These are phyloP conservation scores for Beta lomatogona DNA, from an alignment of 179 eudicot species.

Conservation along the genomic window DNA sequence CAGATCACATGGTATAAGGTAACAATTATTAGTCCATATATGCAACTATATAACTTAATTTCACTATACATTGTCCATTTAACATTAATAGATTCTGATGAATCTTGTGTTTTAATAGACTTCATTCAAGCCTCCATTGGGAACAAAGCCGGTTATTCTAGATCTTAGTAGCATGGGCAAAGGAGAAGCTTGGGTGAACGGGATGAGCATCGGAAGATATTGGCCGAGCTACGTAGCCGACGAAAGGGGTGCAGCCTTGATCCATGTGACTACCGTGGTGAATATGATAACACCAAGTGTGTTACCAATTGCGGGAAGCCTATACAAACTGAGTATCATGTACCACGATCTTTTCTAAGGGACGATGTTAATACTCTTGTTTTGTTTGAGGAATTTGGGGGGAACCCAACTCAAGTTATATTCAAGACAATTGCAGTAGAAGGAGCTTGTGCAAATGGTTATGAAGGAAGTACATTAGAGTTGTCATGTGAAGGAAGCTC, in stretches of 20 bases:
- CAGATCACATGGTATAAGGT: conserved; percentile 45
- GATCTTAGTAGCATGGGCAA: conserved; percentile 40
- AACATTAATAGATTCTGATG: neutral
- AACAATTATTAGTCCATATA: neutral
- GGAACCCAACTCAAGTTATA: conserved; percentile 35
- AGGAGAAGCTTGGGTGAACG: conserved; percentile 42
- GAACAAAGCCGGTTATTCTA: conserved; percentile 36
- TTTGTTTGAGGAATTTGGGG: conserved; percentile 39
- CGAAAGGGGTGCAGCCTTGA: conserved; percentile 23
- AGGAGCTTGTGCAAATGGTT: conserved; percentile 33
- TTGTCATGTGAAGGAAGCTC: conserved; percentile 35
- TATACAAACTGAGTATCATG: conserved; percentile 36
- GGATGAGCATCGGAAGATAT: conserved; percentile 33
- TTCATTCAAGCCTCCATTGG: conserved; percentile 34
- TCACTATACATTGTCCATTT: neutral
- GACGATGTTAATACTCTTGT: conserved; percentile 32
- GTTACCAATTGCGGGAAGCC: conserved; percentile 32
- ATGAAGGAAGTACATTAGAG: conserved; percentile 31
- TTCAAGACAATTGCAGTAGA: conserved; percentile 29
- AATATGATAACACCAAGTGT: conserved; percentile 31
- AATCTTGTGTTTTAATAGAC: conserved; percentile 15
- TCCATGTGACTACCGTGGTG: conserved; percentile 36
- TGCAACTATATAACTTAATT: neutral
- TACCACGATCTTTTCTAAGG: conserved; percentile 32
- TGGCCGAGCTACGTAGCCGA: conserved; percentile 29